These are phyloP conservation scores for Plasmopara viticola DNA, from an alignment of 352 stramenopile genomes.

Conservation along the genomic window DNA sequence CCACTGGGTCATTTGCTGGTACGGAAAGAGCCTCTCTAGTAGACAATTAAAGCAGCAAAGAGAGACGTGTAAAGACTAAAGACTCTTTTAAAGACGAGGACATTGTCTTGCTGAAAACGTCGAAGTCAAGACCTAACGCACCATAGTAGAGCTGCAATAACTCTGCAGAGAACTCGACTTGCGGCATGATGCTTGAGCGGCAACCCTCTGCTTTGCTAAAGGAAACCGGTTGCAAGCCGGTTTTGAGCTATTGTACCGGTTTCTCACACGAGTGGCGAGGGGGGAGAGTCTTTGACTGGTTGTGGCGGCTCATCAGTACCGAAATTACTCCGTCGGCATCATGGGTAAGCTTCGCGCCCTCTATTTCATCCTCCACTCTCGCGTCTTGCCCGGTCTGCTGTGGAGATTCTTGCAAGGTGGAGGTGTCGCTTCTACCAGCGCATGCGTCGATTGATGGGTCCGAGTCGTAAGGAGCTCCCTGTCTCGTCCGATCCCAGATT, in stretches of 20 bases:
- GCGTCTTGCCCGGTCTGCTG: constrained; percentile 9
- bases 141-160: constrained; percentile 85
- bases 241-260: not conserved
- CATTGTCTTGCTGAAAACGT: not conserved
- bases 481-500: constrained; percentile 39
- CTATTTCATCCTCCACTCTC: constrained; percentile 4
- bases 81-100: too few relatives aligned
- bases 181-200: constrained; percentile 31
- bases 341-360: constrained; percentile 69
- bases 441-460: constrained; percentile 23
- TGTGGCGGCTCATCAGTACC: constrained; percentile 45
- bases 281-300: constrained; percentile 21
- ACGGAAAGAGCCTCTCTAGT: constrained; percentile 80
- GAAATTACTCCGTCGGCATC: constrained; percentile 84
- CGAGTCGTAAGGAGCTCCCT: constrained; percentile 21
- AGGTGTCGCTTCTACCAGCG: constrained; percentile 28
- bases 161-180: constrained; percentile 80
- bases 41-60: not conserved
- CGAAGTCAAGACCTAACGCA: constrained; percentile 10
- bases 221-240: constrained; percentile 10
- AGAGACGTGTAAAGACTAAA: not conserved
- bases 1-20: constrained; percentile 81
- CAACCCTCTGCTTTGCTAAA: constrained; percentile 2
- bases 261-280: not conserved
- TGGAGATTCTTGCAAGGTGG: constrained; percentile 26